Conservation (phyloP, 306 rosid species). For the Notholithocarpus densiflorus region DNA sequence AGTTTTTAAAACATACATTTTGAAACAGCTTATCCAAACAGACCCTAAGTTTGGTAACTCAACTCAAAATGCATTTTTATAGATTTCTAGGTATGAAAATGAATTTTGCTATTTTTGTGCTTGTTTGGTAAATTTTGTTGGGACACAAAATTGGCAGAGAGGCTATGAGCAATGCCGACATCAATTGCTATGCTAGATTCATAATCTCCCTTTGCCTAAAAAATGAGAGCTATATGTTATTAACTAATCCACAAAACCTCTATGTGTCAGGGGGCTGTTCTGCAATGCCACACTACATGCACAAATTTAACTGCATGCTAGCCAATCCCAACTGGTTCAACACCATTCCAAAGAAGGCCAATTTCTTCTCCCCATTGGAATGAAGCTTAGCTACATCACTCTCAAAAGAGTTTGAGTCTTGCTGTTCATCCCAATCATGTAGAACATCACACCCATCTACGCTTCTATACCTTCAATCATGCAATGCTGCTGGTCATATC, state of each 20-base stretch:
- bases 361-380: constrained; percentile 55
- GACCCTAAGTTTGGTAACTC: too few relatives aligned
- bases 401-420: constrained; percentile 58
- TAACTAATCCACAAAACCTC: too few relatives aligned
- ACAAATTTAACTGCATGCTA: constrained; percentile 52
- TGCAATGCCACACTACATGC: too few relatives aligned
- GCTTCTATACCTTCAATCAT: constrained; percentile 84
- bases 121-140: too few relatives aligned
- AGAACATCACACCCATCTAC: constrained; percentile 81
- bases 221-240: constrained; percentile 69
- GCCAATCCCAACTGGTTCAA: constrained; percentile 86
- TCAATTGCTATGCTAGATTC: constrained; percentile 75
- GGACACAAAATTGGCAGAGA: too few relatives aligned
- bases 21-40: too few relatives aligned
- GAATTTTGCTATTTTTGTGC: too few relatives aligned
- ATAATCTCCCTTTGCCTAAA: constrained; percentile 71
- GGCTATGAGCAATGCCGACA: constrained; percentile 42
- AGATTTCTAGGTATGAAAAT: too few relatives aligned
- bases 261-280: too few relatives aligned
- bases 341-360: constrained; percentile 62
- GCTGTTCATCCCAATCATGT: constrained; percentile 53
- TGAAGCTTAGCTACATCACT: constrained; percentile 56
- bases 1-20: too few relatives aligned
- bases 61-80: too few relatives aligned
- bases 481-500: constrained; percentile 40